A percentile compares a stretch with the other conserved stretches of the same genome.
Conservation (phyloP, 805 yeast species). For the Myxozyma nipponensis region DNA sequence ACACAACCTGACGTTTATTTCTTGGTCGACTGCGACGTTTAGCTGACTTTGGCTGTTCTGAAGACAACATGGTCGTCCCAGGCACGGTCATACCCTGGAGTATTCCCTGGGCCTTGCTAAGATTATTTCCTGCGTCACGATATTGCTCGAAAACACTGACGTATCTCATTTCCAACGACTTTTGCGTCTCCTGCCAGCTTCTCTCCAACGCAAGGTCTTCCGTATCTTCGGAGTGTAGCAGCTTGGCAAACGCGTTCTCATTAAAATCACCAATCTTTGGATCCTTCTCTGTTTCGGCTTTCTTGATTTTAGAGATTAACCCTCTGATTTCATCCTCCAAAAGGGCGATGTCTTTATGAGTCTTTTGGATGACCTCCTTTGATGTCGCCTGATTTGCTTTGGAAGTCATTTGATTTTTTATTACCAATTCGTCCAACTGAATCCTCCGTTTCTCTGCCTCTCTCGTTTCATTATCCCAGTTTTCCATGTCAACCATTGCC, state of each 20-base stretch:
- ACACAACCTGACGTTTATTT: slow-evolving; percentile 16
- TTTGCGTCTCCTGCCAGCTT: slow-evolving; percentile 38
- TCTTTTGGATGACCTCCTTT: slow-evolving; percentile 14
- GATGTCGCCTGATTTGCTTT: slow-evolving; percentile 5
- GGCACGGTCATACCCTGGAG: slow-evolving; percentile 9
- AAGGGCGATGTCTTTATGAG: slow-evolving; percentile 18
- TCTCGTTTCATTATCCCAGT: slow-evolving; percentile 28
- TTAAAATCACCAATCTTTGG: slow-evolving; percentile 20
- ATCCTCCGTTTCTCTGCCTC: slow-evolving; percentile 7
- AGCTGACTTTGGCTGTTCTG: slow-evolving; percentile 14
- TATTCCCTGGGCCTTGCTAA: slow-evolving; percentile 18
- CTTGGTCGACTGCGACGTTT: slow-evolving; percentile 20
- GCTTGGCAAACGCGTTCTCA: slow-evolving; percentile 29
- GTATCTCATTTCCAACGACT: slow-evolving; percentile 38
- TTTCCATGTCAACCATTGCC: slow-evolving; percentile 28
- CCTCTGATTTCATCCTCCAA: slow-evolving; percentile 17
- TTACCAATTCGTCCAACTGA: slow-evolving; percentile 2
- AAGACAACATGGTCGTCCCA: slow-evolving; percentile 27
- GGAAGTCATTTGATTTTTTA: slow-evolving; percentile 1
- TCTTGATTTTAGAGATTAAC: slow-evolving; percentile 13
- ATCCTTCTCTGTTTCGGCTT: slow-evolving; percentile 20
- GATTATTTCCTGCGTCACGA: slow-evolving; percentile 32
- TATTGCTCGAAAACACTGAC: slow-evolving; percentile 36
- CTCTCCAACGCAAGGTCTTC: slow-evolving; percentile 32
- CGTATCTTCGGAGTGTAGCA: slow-evolving; percentile 31